Base-by-base conservation (phyloP, 116 monocot species). In the Papilionanthe hybrid region DNA sequence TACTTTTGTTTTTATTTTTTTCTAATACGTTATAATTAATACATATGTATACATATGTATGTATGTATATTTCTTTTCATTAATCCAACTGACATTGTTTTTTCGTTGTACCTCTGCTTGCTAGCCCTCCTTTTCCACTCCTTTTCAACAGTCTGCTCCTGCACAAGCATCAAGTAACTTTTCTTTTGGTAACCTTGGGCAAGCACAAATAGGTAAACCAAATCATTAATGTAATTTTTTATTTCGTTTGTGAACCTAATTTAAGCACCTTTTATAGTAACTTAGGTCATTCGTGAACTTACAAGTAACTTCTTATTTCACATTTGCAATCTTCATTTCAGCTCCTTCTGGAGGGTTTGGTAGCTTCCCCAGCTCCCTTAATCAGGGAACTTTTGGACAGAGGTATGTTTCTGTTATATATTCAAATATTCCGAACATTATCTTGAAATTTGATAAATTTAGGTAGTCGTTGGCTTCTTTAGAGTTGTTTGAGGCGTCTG, bases 151-250 rank as follows among this genome's bases (percentile, higher is more conserved):
- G 8, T 71, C 89, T 87, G 58, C 80, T 19, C 85, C 89, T 57
- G 44, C 76, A 77, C 93, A 85, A 72, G 75, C 89, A n/a, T 56
- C 88, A 72, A 82, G 79, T 90, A 77, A 76, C 20, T 89, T 91
- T 83, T 84, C 90, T 45, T 94, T 95, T 84, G 75, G 83, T 44
- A 91, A 87, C 75, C 89, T 92, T 80, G 88, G 91, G 73, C 93
- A 95, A 78, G 28, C 90, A 44, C 91, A 86, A 82, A 80, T 90
- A 83, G 88, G 98, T 93, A 81, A 55, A 17, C 50, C 20, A 74
- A 27, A 9, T 77, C 0, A 67, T 28, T 50, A 43, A 2, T 18
- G 45, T 55, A 60, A 47, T 42, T 48, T 30, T 49, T 78, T 79
- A 19, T 42, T 18, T 44, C 15, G 0, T 17, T 80, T 23, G 48